Evolutionary conservation across 2,329 filamentous ascomycete genomes (phyloP), one percentile per base, ranked within the genome.

Genomic region (Neonectria punicea): DNA sequence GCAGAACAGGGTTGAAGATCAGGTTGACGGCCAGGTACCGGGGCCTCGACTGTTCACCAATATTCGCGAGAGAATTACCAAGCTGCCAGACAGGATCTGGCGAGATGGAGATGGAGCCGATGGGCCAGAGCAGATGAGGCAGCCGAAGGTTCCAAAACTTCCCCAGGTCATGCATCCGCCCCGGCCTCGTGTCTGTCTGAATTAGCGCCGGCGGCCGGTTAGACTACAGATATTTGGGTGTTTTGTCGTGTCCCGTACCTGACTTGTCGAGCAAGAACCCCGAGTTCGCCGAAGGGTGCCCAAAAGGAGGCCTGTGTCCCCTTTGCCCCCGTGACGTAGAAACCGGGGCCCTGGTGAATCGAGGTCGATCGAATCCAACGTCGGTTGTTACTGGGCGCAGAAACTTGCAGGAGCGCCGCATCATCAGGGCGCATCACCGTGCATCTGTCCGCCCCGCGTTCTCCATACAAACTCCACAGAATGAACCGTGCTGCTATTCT

Each of bases 401-500:
- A 39, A 58, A 47, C 30, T 56, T 18, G 44, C 56, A 44, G 54
- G 56, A 64, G n/a, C 20, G 28, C 22, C n/a, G 30, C 25, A 34
- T 51, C 25, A 34, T 36, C 28, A 34, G n/a, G 28, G 47, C 18
- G 28, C 56, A 50, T 64, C 62, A 65, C 16, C 9, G 36, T 44
- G 53, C 57, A 68, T 66, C 66, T 67, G 61, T 59, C 49, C 34
- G 58, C 44, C 66, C 66, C 61, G 43, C 62, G 25, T 32, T 58
- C 51, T 60, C 63, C 69, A 74, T 66, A 67, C 22, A 51, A 55
- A 59, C 51, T 61, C 63, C 69, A 74, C 69, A 66, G 32, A 51
- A 57, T 62, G 58, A 67, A 61, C 65, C 62, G 50, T 66, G 66
- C 66, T 70, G 63, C 61, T 67, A 70, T 70, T 64, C 63, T 66